phyloP scores from a whole-genome alignment of 768 basidiomycete genomes.

The Chlorophyllum brunneum region DNA sequence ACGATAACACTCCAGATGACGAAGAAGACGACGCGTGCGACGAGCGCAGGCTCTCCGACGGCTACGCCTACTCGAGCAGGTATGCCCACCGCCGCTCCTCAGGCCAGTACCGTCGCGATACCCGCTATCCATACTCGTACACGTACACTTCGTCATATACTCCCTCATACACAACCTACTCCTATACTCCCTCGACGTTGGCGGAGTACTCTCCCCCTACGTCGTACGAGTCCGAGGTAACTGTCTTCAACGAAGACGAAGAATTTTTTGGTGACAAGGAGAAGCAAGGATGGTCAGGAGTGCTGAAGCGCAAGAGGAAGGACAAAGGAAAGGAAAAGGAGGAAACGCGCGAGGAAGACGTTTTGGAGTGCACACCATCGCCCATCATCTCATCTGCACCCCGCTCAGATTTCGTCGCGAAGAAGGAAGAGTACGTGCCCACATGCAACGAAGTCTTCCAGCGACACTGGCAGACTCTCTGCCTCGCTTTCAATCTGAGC shows the following conservation, averaged over 20 bases:
- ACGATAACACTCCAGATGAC: conserved; percentile 1
- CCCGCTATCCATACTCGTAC: conserved; percentile 1
- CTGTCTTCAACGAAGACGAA: conserved; percentile 1
- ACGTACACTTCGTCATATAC: not conserved
- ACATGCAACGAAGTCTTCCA: conserved; percentile 12
- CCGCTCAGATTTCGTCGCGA: not conserved
- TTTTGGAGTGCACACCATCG: not conserved
- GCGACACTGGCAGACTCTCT: conserved; percentile 11
- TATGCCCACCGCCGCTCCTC: conserved; percentile 12
- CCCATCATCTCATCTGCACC: not conserved
- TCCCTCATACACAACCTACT: not conserved
- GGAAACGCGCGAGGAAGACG: conserved; percentile 5
- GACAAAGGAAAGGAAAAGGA: conserved; percentile 10
- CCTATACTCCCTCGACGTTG: conserved; percentile 5
- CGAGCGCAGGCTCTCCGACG: conserved; percentile 9
- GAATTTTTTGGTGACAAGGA: conserved; percentile 6
- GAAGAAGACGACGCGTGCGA: conserved; percentile 10
- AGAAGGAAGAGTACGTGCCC: conserved; percentile 9
- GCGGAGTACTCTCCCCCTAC: conserved; percentile 5
- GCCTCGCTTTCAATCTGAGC: conserved; percentile 12
- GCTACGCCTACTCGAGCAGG: conserved; percentile 11
- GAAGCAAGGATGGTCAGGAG: conserved; percentile 11
- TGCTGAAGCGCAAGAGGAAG: conserved; percentile 8
- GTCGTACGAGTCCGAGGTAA: conserved; percentile 5
- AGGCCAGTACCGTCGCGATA: conserved; percentile 10